Percentiles rank a stretch among this genome's conserved stretches.
These are phyloP conservation scores for Phytophthora syringae DNA, from an alignment of 352 stramenopile species.

Conservation along the genomic window DNA sequence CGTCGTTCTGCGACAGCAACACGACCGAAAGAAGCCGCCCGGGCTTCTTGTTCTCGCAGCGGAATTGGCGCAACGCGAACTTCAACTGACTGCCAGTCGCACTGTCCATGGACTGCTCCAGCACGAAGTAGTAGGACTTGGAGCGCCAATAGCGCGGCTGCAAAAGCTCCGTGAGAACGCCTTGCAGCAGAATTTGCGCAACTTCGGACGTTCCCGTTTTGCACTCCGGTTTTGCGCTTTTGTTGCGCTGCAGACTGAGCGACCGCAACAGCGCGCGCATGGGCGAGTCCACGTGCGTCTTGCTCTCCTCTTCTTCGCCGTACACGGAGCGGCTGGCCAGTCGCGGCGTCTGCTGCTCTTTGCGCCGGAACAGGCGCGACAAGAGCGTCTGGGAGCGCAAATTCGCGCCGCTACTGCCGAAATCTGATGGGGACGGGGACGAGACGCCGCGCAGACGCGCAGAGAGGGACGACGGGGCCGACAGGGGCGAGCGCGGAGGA, in stretches of 20 bases:
- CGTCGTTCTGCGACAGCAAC: constrained; percentile 58
- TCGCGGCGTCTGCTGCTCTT: constrained; percentile 17
- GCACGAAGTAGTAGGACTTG: constrained; percentile 62
- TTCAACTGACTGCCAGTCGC: background rate
- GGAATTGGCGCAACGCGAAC: constrained; percentile 63
- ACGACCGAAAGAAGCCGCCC: constrained; percentile 50
- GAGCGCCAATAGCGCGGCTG: constrained; percentile 66
- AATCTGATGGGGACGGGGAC: constrained; percentile 4
- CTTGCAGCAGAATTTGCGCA: constrained; percentile 50
- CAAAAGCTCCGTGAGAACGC: constrained; percentile 57
- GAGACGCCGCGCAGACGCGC: constrained; percentile 7
- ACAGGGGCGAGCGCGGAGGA: constrained; percentile 21
- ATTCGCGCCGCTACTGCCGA: constrained; percentile 7
- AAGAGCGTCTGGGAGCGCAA: constrained; percentile 37
- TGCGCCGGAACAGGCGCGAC: constrained; percentile 45
- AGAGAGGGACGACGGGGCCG: constrained; percentile 18
- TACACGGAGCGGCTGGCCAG: constrained; percentile 16
- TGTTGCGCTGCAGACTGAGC: constrained; percentile 38
- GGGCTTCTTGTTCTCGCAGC: constrained; percentile 34
- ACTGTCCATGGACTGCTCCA: constrained; percentile 43
- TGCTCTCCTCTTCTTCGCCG: constrained; percentile 44
- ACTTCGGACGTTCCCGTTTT: background rate
- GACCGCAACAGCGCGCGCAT: constrained; percentile 42
- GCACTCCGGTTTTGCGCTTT: constrained; percentile 14
- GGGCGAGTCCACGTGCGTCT: constrained; percentile 36